These are phyloP conservation scores for Linderniella brevidens DNA, from an alignment of 257 asterid genomes.

Conservation along the genomic window DNA sequence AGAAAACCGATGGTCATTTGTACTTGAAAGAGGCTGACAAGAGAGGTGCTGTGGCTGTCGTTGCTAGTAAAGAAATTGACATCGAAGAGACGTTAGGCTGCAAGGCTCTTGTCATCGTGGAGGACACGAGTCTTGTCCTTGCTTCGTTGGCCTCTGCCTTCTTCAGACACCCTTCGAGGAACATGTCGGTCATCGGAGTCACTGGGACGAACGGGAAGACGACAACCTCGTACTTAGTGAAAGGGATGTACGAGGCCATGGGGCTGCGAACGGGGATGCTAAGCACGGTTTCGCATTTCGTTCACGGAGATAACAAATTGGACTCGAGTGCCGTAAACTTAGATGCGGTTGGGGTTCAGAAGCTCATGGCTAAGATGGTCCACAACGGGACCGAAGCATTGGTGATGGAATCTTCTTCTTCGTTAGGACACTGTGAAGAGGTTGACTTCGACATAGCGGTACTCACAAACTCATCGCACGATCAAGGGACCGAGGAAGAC, in stretches of 20 bases:
- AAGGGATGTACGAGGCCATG: conserved; percentile 89
- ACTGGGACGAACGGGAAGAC: conserved; percentile 81
- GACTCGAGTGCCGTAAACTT: conserved; percentile 31
- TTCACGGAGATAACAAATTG: conserved; percentile 76
- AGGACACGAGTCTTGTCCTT: conserved; percentile 56
- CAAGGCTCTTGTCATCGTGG: conserved; percentile 81
- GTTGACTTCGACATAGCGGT: conserved; percentile 86
- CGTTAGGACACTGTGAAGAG: conserved; percentile 58
- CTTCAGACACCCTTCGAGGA: conserved; percentile 64
- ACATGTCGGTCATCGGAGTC: conserved; percentile 67
- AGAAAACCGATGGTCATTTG: conserved; percentile 54
- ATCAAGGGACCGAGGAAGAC: conserved; percentile 59
- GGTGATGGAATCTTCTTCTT: conserved; percentile 84
- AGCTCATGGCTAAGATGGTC: conserved; percentile 78
- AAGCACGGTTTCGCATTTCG: conserved; percentile 52
- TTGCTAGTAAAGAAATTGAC: conserved; percentile 81
- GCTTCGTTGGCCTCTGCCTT: conserved; percentile 68
- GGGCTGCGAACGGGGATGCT: conserved; percentile 88
- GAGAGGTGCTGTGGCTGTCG: conserved; percentile 92
- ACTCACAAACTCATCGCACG: conserved; percentile 57
- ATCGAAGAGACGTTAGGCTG: conserved; percentile 73
- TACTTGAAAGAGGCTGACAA: conserved; percentile 75
- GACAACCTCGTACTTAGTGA: conserved; percentile 43
- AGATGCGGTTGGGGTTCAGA: conserved; percentile 73
- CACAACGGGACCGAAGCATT: conserved; percentile 81